phyloP scores from a whole-genome alignment of 148 eudicot species.

The Hydrangea macrophylla region DNA sequence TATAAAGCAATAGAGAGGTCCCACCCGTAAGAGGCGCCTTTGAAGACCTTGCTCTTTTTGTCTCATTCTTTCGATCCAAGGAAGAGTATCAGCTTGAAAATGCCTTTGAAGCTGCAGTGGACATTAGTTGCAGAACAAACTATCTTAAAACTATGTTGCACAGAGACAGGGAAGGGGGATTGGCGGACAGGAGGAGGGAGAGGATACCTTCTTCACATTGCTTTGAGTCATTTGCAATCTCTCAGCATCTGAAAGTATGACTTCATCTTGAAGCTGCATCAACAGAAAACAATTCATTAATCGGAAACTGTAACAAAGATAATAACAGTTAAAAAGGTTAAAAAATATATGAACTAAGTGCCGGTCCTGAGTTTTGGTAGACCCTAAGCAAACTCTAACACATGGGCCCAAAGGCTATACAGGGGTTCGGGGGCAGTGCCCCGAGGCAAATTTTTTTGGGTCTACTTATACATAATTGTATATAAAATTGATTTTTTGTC shows the following conservation, averaged over 20 bases:
- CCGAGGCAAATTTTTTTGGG: too few relatives aligned
- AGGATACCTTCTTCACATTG: conserved; percentile 79
- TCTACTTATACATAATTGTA: too few relatives aligned
- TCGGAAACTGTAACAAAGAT: background rate
- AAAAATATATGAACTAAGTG: too few relatives aligned
- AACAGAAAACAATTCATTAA: conserved; percentile 11
- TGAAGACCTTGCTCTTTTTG: conserved; percentile 95
- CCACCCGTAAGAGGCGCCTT: conserved; percentile 86
- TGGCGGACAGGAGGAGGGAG: conserved; percentile 12
- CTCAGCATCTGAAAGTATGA: conserved; percentile 79
- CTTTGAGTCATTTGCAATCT: conserved; percentile 77
- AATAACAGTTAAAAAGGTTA: background rate
- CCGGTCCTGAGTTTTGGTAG: too few relatives aligned
- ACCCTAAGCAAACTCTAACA: too few relatives aligned
- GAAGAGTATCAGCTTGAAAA: conserved; percentile 90
- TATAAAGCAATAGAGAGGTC: conserved; percentile 6
- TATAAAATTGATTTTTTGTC: too few relatives aligned
- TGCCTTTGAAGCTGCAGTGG: conserved; percentile 86
- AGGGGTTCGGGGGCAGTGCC: too few relatives aligned
- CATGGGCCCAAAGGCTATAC: too few relatives aligned
- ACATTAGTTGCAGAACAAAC: conserved; percentile 5
- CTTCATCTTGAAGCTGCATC: conserved; percentile 96
- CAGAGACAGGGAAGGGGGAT: background rate
- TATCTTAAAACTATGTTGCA: background rate
- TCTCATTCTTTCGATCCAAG: conserved; percentile 86